Base-by-base conservation (phyloP, 768 basidiomycete genomes). In the Serendipita vermifera region DNA sequence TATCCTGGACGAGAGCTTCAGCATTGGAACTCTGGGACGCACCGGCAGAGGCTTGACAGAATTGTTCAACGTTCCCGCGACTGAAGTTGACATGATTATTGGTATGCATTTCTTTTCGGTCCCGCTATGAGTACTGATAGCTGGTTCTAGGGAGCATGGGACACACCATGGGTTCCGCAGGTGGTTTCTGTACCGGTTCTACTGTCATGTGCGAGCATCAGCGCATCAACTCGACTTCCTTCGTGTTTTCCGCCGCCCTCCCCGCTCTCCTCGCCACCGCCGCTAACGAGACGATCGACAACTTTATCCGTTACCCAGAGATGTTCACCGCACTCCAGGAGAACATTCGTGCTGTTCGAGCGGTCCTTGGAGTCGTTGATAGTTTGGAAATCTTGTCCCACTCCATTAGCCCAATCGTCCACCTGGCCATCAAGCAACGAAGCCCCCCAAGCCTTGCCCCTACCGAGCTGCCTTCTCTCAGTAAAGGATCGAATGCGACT, bases 1-100 rank as follows among this genome's bases (percentile, higher is more conserved):
- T 55, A 85, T 98, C 56, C 77, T 98, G 13, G 96, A 99, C 67
- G 96, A 99, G 68, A 83, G 80, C 58, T 80, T 88, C 62, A 97
- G 94, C 0, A 94, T 99, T 64, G 96, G 96, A 32, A 78, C 84
- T 33, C 82, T 98, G 14, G 96, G 94, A 13, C 73, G 87, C 39
- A 94, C 93, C 24, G 96, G 96, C 33, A 85, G 93, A 54, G 96
- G 96, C 35, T 72, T 97, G 53, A 97, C 96, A 0, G 94, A 99
- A 65, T 72, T 96, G 17, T 97, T 87, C 71, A 91, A 92, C 58
- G 85, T 98, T 53, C 85, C 91, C 0, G 88, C 91, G 0, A 71
- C 78, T 5, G 88, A 92, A 64, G 83, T 98, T 14, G 96, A 99
- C 69, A 91, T 98, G 77, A 75, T 97, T n/a, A 74, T 94, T 2